Base-by-base conservation (phyloP, 257 asterid species). In the Asclepias syriaca region DNA sequence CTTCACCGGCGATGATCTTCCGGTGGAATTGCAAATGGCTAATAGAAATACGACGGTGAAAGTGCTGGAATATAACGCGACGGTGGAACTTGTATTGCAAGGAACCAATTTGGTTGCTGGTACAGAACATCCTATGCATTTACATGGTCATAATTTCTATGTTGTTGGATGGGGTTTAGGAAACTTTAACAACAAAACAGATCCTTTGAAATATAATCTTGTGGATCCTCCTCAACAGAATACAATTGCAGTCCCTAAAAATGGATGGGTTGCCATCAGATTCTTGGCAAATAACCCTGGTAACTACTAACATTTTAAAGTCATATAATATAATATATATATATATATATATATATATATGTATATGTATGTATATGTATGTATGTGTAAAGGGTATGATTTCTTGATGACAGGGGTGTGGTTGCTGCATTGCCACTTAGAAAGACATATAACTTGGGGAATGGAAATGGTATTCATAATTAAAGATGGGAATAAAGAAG, bases 251-350 rank as follows among this genome's bases (percentile, higher is more conserved):
- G 85, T 90, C 65, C 92, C 96, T 0, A 66, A 51, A 22, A 83
- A 72, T 19, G 93, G 92, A 3, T 90, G 97, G 96, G 75, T 88
- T 0, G 84, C 96, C 5, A 82, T 87, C 56, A 83, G 97, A 65
- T 91, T 91, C 85, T 59, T 15, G 71, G 92, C 97, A 0, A 58
- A 78, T 15, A 91, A 91, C 72, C 97, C 97, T 37, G 97, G 97
- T 87, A 71, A 4, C 69, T 60, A 2, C 66, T 50, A 29, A 29
- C 27, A 29, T 2, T 29, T 2, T 29, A 29, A 29, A 29, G 2
- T 29, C 19, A 13, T 14, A 12, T 48, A 15, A 15, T 15, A 18
- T 51, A 0, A 53, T 18, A 4, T 18, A 34, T 34, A 29, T 29
- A 29, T 29, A 29, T 29, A 29, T 2, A 29, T 29, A 29, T 29